Base-by-base conservation (phyloP, 805 yeast genomes). In the Teunomyces tritomae region DNA sequence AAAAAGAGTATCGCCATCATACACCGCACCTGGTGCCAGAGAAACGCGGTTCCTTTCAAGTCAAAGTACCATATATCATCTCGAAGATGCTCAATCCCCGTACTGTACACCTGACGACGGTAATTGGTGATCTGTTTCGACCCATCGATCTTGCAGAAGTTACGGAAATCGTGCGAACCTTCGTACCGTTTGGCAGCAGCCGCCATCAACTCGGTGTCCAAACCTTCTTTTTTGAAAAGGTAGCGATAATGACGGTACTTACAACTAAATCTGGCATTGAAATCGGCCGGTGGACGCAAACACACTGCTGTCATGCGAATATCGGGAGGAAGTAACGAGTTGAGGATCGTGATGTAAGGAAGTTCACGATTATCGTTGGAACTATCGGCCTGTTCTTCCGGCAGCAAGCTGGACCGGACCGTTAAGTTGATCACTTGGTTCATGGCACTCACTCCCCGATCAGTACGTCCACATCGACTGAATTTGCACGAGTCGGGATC, bases 11-110 rank as follows among this genome's bases (percentile, higher is more conserved):
- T 73, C 0, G 96, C 96, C 71, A 90, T 80, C 94, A 94, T 94
- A 56, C 96, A 90, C 49, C 99, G 79, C 14, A 94, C 99, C 66
- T 94, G 99, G 63, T 94, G 98, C 98, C 98, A 94, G 47, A 94
- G 68, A 57, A 94, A 94, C 7, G 98, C 99, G 1, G 87, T 74
- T 0, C 99, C 99, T 52, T 79, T 75, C 45, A 94, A 69, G 61
- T 89, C 90, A 63, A 92, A 82, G 48, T 83, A 84, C 58, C 74
- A 87, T 46, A 79, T 73, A 4, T 78, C 80, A 28, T 73, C 71
- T 46, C 63, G 56, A 8, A 61, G 54, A 16, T 57, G 67, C 9
- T 71, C 52, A 9, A 88, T 83, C 7, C 72, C 63, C 0, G 89
- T 74, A 43, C 72, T 65, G 34, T 77, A 58, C 11, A 94, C 82